Evolutionary conservation across 1,284 basidiomycete species (phyloP), one percentile per base, ranked within the genome.

Genomic region (Ceratobasidium sp.): DNA sequence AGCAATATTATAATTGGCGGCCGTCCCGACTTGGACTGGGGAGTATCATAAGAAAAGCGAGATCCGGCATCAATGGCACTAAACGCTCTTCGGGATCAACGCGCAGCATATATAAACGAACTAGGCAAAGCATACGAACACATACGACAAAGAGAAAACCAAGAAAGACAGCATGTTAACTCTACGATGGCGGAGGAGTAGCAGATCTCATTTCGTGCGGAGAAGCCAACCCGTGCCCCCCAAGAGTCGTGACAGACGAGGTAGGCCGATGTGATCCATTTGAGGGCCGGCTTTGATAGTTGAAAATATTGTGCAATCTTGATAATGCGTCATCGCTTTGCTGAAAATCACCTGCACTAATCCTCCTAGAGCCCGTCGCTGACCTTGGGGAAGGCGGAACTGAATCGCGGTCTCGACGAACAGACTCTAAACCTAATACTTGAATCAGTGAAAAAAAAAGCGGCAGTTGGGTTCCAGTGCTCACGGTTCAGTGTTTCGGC

Each of bases 281-380:
- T 23, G 67, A 34, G 32, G 67, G 67, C 16, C 30, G 58, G 43
- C 67, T 70, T n/a, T 75, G 86, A 80, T 93, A 93, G 75, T 92
- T 90, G 81, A 93, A 93, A 75, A 93, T 84, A 77, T 91, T 87
- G 78, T 93, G 92, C 71, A 93, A 79, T 76, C 89, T 83, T 55
- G 90, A 89, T 55, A 93, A 79, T 10, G 73, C 70, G 77, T 88
- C 89, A 71, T 92, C 90, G 75, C 87, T 85, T 70, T 83, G 79
- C 78, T 28, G 78, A 76, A 48, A 50, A 26, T 74, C 72, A 9
- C 73, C 71, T n/a, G 52, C 74, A 67, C 77, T 79, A 23, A 74
- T 61, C 36, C 77, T 75, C 53, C 76, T 70, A 3, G 77, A 76
- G n/a, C 77, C 75, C 16, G 67, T 73, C 43, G 75, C 75, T 23